Conservation (phyloP, 352 stramenopile species). For the Globisporangium radiosum region DNA sequence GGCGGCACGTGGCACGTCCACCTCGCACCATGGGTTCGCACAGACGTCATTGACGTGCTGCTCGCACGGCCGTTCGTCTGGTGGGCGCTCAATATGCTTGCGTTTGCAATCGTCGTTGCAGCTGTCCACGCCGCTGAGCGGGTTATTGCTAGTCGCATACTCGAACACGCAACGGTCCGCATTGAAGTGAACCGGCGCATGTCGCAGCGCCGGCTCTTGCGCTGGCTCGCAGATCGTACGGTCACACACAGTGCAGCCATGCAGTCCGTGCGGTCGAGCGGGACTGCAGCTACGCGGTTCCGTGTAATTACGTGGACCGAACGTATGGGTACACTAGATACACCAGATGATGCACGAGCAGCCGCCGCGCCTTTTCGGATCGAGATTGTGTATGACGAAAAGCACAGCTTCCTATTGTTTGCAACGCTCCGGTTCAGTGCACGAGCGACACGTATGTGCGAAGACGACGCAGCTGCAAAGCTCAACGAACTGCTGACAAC, state of each 20-base stretch:
- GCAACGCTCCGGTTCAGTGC: slow-evolving; percentile 45
- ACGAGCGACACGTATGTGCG: slow-evolving; percentile 28
- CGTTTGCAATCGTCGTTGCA: slow-evolving; percentile 59
- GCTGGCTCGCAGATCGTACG: slow-evolving; percentile 19
- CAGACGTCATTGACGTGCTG: slow-evolving; percentile 32
- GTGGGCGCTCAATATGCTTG: slow-evolving; percentile 90
- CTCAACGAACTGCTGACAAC: slow-evolving; percentile 41
- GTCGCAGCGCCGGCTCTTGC: slow-evolving; percentile 21
- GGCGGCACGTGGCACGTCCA: slow-evolving; percentile 90
- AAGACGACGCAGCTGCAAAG: slow-evolving; percentile 35
- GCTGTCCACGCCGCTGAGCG: slow-evolving; percentile 40
- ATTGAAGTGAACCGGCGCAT: slow-evolving; percentile 59
- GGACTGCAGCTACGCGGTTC: slow-evolving; percentile 63
- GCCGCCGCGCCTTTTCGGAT: slow-evolving; percentile 28
- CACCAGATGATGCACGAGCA: slow-evolving; percentile 14
- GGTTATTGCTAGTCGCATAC: slow-evolving; percentile 40
- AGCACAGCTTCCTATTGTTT: slow-evolving; percentile 53
- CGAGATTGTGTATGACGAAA: slow-evolving; percentile 61
- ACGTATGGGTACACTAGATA: too few relatives aligned
- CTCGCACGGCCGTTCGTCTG: slow-evolving; percentile 53
- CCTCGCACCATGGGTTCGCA: slow-evolving; percentile 66
- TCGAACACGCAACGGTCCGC: slow-evolving; percentile 85
- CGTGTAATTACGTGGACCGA: slow-evolving; percentile 89
- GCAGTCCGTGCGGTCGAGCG: slow-evolving; percentile 50
- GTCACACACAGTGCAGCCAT: slow-evolving; percentile 15